These are phyloP conservation scores for Globisporangium mamillatum DNA, from an alignment of 352 stramenopile genomes.

Conservation along the genomic window DNA sequence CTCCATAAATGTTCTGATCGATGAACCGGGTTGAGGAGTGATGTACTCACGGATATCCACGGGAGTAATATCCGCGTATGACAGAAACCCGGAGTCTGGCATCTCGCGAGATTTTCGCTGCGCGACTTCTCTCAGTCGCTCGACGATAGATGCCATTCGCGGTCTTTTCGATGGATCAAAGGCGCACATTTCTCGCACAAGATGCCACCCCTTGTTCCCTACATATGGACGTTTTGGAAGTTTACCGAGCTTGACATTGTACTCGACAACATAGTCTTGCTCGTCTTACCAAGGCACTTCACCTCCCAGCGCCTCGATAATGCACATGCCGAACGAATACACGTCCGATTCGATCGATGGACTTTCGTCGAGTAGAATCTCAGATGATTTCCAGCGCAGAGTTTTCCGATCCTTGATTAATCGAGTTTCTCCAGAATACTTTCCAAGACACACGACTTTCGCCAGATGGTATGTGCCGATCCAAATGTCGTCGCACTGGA, in stretches of 20 bases:
- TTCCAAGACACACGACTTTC: slow-evolving; percentile 3
- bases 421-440: background rate
- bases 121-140: background rate
- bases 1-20: background rate
- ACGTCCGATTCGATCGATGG: slow-evolving; percentile 5
- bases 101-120: too few relatives aligned
- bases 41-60: too few relatives aligned
- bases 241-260: slow-evolving; percentile 4
- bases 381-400: background rate
- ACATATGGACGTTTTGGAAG: too few relatives aligned
- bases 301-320: slow-evolving; percentile 4
- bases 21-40: background rate
- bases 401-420: too few relatives aligned
- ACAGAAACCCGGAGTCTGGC: background rate
- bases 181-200: slow-evolving; percentile 7
- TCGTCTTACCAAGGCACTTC: background rate
- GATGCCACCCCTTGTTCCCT: background rate
- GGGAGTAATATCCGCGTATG: background rate
- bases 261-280: background rate
- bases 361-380: slow-evolving; percentile 2
- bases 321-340: slow-evolving; percentile 9
- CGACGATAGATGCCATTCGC: background rate
- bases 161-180: slow-evolving; percentile 4
- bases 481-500: slow-evolving; percentile 9
- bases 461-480: slow-evolving; percentile 1